These are phyloP conservation scores for Penicillium waksmanii DNA, from an alignment of 495 filamentous ascomycete genomes.

Conservation along the genomic window DNA sequence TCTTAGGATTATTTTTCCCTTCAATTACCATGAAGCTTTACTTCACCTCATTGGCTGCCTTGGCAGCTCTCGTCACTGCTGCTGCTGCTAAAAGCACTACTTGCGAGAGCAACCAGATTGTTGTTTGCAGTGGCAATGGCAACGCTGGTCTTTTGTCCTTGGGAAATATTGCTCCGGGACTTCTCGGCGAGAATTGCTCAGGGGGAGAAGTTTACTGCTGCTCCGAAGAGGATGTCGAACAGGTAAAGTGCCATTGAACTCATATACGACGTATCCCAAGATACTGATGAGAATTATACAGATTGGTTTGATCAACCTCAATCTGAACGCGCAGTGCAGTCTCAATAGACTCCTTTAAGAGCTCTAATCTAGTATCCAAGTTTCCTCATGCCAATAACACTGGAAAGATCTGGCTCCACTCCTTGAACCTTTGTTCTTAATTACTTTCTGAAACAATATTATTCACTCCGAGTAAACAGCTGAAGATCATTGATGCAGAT, in stretches of 20 bases:
- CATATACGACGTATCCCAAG: background rate
- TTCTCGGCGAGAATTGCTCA: conserved; percentile 11
- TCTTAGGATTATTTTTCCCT: no score
- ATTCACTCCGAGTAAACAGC: no score
- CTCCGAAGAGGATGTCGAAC: conserved; percentile 11
- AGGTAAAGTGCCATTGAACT: conserved; percentile 6
- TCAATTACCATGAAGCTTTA: no score
- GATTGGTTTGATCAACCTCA: conserved; percentile 17
- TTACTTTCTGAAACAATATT: no score
- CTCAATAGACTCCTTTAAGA: conserved; percentile 16
- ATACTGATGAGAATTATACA: background rate
- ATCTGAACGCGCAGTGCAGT: conserved; percentile 19
- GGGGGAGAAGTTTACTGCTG: conserved; percentile 20
- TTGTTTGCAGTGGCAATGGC: conserved; percentile 16
- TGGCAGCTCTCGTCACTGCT: background rate
- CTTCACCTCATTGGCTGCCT: no score
- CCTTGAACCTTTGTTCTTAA: no score
- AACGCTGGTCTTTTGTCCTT: conserved; percentile 14
- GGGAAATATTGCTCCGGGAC: conserved; percentile 14
- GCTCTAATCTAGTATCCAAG: no score
- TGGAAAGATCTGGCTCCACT: no score
- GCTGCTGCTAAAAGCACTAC: background rate
- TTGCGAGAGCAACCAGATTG: conserved; percentile 13
- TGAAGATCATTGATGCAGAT: no score
- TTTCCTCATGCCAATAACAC: no score